These are phyloP conservation scores for Daucus carota DNA, from an alignment of 129 eudicot genomes.

Conservation along the genomic window DNA sequence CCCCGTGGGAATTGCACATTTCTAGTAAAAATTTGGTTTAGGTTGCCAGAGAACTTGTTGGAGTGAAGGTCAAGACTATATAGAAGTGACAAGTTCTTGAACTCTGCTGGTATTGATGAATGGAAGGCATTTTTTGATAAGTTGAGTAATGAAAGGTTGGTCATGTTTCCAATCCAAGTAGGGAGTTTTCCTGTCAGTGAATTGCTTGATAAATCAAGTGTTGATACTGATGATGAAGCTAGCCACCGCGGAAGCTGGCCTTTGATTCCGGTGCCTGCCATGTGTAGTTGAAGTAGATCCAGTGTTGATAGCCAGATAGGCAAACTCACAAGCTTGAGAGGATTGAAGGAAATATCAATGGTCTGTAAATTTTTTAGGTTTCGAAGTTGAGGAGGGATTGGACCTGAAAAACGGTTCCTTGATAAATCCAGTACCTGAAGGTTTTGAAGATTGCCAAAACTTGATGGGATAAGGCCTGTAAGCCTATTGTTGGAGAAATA, in stretches of 20 bases:
- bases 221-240: constrained; percentile 34
- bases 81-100: constrained; percentile 51
- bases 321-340: constrained; percentile 30
- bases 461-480: constrained; percentile 57
- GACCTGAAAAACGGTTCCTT: constrained; percentile 47
- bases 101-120: constrained; percentile 37
- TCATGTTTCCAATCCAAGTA: constrained; percentile 77
- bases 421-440: constrained; percentile 59
- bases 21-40: constrained; percentile 43
- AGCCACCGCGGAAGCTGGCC: constrained; percentile 53
- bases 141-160: constrained; percentile 47
- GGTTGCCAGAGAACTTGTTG: constrained; percentile 60
- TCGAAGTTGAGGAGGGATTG: constrained; percentile 40
- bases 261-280: constrained; percentile 62
- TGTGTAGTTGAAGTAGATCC: constrained; percentile 32
- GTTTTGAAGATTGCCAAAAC: constrained; percentile 40
- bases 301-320: constrained; percentile 50
- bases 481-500: constrained; percentile 54
- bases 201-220: constrained; percentile 66
- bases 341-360: constrained; percentile 55
- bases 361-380: constrained; percentile 42
- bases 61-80: constrained; percentile 80
- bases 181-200: constrained; percentile 50
- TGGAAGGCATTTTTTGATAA: constrained; percentile 54
- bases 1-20: constrained; percentile 44